These are phyloP conservation scores for Penicillium brevicompactum DNA, from an alignment of 2,329 filamentous ascomycete genomes.

Conservation along the genomic window DNA sequence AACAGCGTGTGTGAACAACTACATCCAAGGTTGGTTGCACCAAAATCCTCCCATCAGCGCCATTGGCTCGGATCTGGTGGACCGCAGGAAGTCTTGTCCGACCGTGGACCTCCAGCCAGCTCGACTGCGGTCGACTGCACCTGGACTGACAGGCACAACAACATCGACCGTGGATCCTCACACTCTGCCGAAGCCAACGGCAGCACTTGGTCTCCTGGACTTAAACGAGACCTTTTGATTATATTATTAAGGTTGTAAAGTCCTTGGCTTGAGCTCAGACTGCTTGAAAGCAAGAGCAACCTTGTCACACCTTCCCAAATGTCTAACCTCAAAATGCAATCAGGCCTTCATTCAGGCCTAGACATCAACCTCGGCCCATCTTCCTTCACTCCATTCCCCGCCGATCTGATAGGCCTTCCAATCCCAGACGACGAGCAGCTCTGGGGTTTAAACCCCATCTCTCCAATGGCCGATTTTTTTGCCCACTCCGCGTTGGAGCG, in stretches of 20 bases:
- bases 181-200: background rate
- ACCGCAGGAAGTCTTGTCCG: conserved; percentile 30
- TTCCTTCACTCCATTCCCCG: conserved; percentile 24
- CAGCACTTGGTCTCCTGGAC: too few species aligned
- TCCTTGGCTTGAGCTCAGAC: background rate
- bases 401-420: conserved; percentile 32
- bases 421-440: conserved; percentile 34
- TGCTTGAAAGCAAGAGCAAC: conserved; percentile 1
- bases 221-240: too few species aligned
- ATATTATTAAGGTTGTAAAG: too few species aligned
- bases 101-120: conserved; percentile 26
- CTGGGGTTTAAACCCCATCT: conserved; percentile 35
- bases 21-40: background rate
- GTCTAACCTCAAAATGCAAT: conserved; percentile 6
- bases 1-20: too few species aligned
- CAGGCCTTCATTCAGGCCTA: background rate
- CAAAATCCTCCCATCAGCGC: background rate
- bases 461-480: conserved; percentile 31
- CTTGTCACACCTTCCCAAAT: conserved; percentile 6
- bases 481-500: conserved; percentile 30
- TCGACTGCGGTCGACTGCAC: too few species aligned
- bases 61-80: conserved; percentile 30
- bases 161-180: conserved; percentile 18
- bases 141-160: conserved; percentile 24
- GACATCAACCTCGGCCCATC: conserved; percentile 7